These are phyloP conservation scores for Candida neerlandica DNA, from an alignment of 1,139 yeast species.

Conservation along the genomic window DNA sequence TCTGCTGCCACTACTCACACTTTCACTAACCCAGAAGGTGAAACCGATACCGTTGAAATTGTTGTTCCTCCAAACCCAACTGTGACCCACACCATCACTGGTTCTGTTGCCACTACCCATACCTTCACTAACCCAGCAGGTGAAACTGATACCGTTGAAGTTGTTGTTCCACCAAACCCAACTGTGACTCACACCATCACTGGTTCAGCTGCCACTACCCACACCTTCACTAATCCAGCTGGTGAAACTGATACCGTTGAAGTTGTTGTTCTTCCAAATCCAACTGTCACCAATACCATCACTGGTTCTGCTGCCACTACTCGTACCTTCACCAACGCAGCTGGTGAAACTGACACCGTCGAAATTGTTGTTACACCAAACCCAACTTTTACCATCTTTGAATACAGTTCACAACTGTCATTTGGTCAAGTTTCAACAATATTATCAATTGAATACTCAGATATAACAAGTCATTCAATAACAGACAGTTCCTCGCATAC, in stretches of 20 bases:
- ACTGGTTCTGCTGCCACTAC: constrained; percentile 11
- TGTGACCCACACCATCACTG: constrained; percentile 14
- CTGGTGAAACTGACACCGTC: constrained; percentile 6
- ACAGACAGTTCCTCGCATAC: too few species aligned
- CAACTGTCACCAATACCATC: constrained; percentile 2
- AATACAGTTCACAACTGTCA: constrained; percentile 10
- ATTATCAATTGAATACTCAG: too few species aligned
- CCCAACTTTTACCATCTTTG: constrained; percentile 13
- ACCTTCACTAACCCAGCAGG: constrained; percentile 14
- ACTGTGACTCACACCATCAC: constrained; percentile 4
- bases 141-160: constrained; percentile 17
- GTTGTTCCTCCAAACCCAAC: constrained; percentile 20
- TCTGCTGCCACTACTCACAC: too few species aligned
- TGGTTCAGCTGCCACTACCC: neutral
- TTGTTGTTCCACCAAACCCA: constrained; percentile 17
- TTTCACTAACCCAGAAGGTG: constrained; percentile 8
- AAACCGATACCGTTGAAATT: constrained; percentile 16
- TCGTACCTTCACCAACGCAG: constrained; percentile 11
- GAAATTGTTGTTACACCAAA: neutral
- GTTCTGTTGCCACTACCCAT: constrained; percentile 11
- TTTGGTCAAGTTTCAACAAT: too few species aligned
- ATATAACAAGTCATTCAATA: too few species aligned
- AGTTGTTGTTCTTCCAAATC: constrained; percentile 14
- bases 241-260: constrained; percentile 16
- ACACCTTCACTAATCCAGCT: constrained; percentile 12